Percentiles rank a stretch among this genome's conserved stretches.
Conservation (phyloP, 2,329 filamentous ascomycete species). For the Gaeumannomyces sp. region DNA sequence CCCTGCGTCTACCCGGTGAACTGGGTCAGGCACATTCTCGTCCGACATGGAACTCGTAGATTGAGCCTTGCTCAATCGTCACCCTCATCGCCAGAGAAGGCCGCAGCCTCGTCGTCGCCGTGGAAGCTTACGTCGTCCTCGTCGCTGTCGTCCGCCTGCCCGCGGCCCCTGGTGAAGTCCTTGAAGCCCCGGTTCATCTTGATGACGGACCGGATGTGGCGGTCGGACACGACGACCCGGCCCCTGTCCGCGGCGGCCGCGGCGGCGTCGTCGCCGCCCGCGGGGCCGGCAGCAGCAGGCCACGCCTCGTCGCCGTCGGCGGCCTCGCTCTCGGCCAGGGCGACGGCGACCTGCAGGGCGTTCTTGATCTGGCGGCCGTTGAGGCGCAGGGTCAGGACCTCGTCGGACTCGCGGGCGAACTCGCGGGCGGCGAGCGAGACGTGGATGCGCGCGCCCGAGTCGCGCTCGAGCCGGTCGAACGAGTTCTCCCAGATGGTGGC, state of each 20-base stretch:
- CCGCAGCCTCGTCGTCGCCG: too few relatives aligned
- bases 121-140: slow-evolving; percentile 4
- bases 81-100: too few relatives aligned
- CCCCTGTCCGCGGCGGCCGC: slow-evolving; percentile 29
- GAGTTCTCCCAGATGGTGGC: slow-evolving; percentile 39
- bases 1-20: too few relatives aligned
- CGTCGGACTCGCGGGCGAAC: slow-evolving; percentile 30
- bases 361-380: slow-evolving; percentile 33
- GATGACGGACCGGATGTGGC: slow-evolving; percentile 28
- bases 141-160: neutral
- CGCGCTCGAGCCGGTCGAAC: slow-evolving; percentile 38
- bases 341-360: slow-evolving; percentile 36
- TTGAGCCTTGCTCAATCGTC: too few relatives aligned
- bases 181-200: slow-evolving; percentile 33
- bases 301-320: slow-evolving; percentile 21
- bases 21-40: too few relatives aligned
- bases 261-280: neutral
- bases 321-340: slow-evolving; percentile 30
- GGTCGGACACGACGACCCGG: slow-evolving; percentile 25
- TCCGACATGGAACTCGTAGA: too few relatives aligned
- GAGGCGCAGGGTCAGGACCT: slow-evolving; percentile 33
- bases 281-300: too few relatives aligned
- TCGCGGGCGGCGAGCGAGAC: slow-evolving; percentile 32
- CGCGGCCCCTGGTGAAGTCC: slow-evolving; percentile 19
- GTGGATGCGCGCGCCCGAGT: slow-evolving; percentile 31